Percentiles rank a stretch among this genome's conserved stretches.
Conservation (phyloP, 495 filamentous ascomycete genomes). For the Peziza echinospora region DNA sequence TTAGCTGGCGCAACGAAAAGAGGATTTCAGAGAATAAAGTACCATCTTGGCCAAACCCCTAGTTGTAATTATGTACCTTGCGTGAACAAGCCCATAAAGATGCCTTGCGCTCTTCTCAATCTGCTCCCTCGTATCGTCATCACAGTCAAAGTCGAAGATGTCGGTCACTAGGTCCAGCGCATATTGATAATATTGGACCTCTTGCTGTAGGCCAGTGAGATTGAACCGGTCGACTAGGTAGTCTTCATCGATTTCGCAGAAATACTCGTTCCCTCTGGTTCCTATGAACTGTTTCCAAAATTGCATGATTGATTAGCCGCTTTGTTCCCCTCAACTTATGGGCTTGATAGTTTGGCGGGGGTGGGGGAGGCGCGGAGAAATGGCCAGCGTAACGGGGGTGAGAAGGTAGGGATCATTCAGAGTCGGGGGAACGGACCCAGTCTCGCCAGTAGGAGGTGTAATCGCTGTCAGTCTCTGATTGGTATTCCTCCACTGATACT, state of each 20-base stretch:
- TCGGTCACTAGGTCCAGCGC: slow-evolving; percentile 98
- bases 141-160: slow-evolving; percentile 95
- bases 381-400: slow-evolving; percentile 1
- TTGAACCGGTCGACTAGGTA: slow-evolving; percentile 98
- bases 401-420: slow-evolving; percentile 2
- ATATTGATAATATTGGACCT: slow-evolving; percentile 98
- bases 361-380: slow-evolving; percentile 63
- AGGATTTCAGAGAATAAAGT: slow-evolving; percentile 20
- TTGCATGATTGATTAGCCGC: slow-evolving; percentile 7
- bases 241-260: slow-evolving; percentile 98
- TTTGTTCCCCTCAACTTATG: slow-evolving; percentile 71
- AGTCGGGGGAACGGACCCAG: slow-evolving; percentile 34
- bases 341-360: slow-evolving; percentile 92
- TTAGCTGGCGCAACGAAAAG: too few relatives aligned
- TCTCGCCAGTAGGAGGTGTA: slow-evolving; percentile 99
- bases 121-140: slow-evolving; percentile 91
- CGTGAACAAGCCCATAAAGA: slow-evolving; percentile 89
- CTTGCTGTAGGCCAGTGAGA: slow-evolving; percentile 85
- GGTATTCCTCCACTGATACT: slow-evolving; percentile 65
- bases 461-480: slow-evolving; percentile 92
- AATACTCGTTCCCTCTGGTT: slow-evolving; percentile 94
- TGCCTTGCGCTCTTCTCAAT: slow-evolving; percentile 96
- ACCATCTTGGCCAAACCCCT: slow-evolving; percentile 93
- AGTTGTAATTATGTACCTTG: slow-evolving; percentile 92
- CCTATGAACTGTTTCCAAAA: slow-evolving; percentile 62